These are phyloP conservation scores for Firmiana major DNA, from an alignment of 345 rosid genomes.

Conservation along the genomic window DNA sequence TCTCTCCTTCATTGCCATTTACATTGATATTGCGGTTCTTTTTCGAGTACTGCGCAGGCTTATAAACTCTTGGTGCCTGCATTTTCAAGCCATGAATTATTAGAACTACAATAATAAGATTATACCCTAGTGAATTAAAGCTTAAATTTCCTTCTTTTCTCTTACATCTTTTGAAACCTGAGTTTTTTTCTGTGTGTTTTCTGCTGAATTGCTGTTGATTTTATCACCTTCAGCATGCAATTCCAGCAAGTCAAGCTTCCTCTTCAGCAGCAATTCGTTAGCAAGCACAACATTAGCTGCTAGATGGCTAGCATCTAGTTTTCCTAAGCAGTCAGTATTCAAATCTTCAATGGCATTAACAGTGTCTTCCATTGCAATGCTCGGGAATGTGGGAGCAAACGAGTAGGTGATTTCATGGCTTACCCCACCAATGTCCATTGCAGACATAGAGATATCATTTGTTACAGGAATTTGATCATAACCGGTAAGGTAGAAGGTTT, in stretches of 20 bases:
- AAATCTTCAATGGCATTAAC: slow-evolving; percentile 10
- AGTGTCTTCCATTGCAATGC: slow-evolving; percentile 26
- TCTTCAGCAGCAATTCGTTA: slow-evolving; percentile 33
- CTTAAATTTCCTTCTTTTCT: not conserved
- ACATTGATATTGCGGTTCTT: slow-evolving; percentile 37
- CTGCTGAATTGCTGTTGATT: slow-evolving; percentile 18
- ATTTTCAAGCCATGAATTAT: not conserved
- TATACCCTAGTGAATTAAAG: not conserved
- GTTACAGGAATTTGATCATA: slow-evolving; percentile 17
- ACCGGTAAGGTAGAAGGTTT: slow-evolving; percentile 19
- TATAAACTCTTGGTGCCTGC: slow-evolving; percentile 30
- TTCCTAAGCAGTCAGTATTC: not conserved
- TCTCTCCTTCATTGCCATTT: slow-evolving; percentile 32
- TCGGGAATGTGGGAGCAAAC: slow-evolving; percentile 12
- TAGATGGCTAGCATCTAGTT: slow-evolving; percentile 4
- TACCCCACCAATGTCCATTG: slow-evolving; percentile 15
- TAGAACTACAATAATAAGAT: not conserved
- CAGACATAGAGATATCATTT: slow-evolving; percentile 19
- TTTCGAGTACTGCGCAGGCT: slow-evolving; percentile 26
- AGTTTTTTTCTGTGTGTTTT: slow-evolving; percentile 32
- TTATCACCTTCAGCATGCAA: slow-evolving; percentile 4
- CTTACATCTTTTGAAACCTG: slow-evolving; percentile 42
- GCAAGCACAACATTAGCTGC: slow-evolving; percentile 13
- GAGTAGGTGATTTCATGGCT: slow-evolving; percentile 15
- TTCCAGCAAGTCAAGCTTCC: slow-evolving; percentile 30